Percentiles rank a stretch among this genome's conserved stretches.
phyloP scores from a whole-genome alignment of 1,139 yeast genomes.

The Arxiozyma slooffiae region DNA sequence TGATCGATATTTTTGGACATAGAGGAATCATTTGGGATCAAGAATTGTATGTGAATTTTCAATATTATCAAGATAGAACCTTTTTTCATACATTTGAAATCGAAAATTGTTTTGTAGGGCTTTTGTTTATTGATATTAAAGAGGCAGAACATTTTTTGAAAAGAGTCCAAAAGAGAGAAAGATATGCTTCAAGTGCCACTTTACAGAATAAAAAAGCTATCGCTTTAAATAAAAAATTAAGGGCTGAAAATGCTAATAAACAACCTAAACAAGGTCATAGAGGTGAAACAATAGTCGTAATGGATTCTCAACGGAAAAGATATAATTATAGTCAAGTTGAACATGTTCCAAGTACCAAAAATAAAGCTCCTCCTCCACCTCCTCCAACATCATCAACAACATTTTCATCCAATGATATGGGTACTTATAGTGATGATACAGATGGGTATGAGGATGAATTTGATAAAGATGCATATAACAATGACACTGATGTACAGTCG shows the following conservation, averaged over 20 bases:
- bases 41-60: constrained; percentile 78
- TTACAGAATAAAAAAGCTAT: constrained; percentile 78
- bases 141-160: constrained; percentile 84
- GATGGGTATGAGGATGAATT: constrained; percentile 3
- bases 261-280: constrained; percentile 55
- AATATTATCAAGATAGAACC: constrained; percentile 85
- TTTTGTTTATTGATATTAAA: constrained; percentile 75
- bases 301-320: constrained; percentile 25
- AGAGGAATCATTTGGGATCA: constrained; percentile 96
- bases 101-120: constrained; percentile 83
- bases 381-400: constrained; percentile 31
- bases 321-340: constrained; percentile 26
- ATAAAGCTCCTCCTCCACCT: constrained; percentile 45
- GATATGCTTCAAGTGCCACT: constrained; percentile 81
- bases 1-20: constrained; percentile 74
- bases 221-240: constrained; percentile 51
- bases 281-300: constrained; percentile 39
- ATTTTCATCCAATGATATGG: constrained; percentile 7
- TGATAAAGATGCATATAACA: constrained; percentile 11
- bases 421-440: constrained; percentile 9
- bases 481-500: constrained; percentile 11
- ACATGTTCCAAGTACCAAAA: constrained; percentile 25
- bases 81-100: constrained; percentile 91
- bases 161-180: constrained; percentile 62
- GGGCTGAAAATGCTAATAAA: constrained; percentile 29